Evolutionary conservation across 768 basidiomycete genomes (phyloP).

Genomic region (Lentinula sp.): DNA sequence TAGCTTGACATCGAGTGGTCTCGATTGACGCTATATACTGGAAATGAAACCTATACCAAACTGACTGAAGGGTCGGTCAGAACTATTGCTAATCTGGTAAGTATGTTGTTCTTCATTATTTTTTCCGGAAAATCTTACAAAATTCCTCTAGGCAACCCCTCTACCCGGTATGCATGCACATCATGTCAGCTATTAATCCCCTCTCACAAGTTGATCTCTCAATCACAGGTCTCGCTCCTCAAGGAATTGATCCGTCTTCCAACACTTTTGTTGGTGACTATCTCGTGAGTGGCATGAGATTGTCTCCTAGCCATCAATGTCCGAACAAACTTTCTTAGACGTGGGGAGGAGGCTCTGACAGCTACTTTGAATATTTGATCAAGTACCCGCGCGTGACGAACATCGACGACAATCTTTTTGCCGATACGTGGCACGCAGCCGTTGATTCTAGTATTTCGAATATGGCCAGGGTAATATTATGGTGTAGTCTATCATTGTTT

Average conservation of each 20-base stretch:
- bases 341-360: conserved; percentile 49
- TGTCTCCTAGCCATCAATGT: background rate
- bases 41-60: conserved; percentile 42
- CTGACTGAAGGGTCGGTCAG: conserved; percentile 40
- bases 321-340: conserved; percentile 19
- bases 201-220: conserved; percentile 8
- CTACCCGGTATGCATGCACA: conserved; percentile 16
- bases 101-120: background rate
- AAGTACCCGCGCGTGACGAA: conserved; percentile 47
- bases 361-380: conserved; percentile 49
- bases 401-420: conserved; percentile 36
- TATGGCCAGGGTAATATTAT: conserved; percentile 28
- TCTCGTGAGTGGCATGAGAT: conserved; percentile 27
- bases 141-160: conserved; percentile 22
- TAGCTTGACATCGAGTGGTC: conserved; percentile 47
- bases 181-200: background rate
- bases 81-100: conserved; percentile 33
- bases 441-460: conserved; percentile 48
- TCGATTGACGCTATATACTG: conserved; percentile 36
- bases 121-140: background rate
- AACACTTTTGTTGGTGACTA: conserved; percentile 38
- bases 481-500: background rate
- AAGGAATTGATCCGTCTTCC: conserved; percentile 45
- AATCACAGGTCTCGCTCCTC: conserved; percentile 41
- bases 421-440: conserved; percentile 43